These are phyloP conservation scores for Mycena pura DNA, from an alignment of 768 basidiomycete genomes.

Conservation along the genomic window DNA sequence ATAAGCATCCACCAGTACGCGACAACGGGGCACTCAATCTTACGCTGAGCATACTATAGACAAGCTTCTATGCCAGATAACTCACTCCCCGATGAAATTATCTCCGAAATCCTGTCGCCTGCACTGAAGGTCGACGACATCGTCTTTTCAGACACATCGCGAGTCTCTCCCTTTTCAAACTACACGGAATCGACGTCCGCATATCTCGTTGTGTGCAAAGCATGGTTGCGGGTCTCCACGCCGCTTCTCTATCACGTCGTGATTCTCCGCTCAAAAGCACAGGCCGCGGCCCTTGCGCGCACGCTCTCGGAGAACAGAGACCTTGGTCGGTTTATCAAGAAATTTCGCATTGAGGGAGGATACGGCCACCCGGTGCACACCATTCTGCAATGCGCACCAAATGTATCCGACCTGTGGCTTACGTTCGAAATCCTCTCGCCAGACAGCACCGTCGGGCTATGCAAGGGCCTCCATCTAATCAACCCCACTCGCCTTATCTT, in stretches of 20 bases:
- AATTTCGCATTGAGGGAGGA: conserved; percentile 20
- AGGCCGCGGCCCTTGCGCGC: neutral
- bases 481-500: conserved; percentile 13
- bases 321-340: neutral
- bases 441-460: conserved; percentile 11
- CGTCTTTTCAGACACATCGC: neutral
- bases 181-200: neutral
- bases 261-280: neutral
- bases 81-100: too few relatives aligned
- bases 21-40: too few relatives aligned
- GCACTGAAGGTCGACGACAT: too few relatives aligned
- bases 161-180: neutral
- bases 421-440: conserved; percentile 6
- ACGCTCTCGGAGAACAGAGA: neutral
- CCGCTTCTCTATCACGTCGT: neutral
- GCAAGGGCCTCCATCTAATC: conserved; percentile 9
- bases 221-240: neutral
- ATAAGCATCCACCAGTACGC: too few relatives aligned
- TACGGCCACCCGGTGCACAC: conserved; percentile 27
- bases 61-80: too few relatives aligned
- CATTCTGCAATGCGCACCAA: conserved; percentile 15
- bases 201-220: neutral
- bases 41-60: too few relatives aligned
- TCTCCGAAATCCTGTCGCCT: too few relatives aligned
- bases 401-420: conserved; percentile 1